These are phyloP conservation scores for Rhazya stricta DNA, from an alignment of 257 asterid species.

Conservation along the genomic window DNA sequence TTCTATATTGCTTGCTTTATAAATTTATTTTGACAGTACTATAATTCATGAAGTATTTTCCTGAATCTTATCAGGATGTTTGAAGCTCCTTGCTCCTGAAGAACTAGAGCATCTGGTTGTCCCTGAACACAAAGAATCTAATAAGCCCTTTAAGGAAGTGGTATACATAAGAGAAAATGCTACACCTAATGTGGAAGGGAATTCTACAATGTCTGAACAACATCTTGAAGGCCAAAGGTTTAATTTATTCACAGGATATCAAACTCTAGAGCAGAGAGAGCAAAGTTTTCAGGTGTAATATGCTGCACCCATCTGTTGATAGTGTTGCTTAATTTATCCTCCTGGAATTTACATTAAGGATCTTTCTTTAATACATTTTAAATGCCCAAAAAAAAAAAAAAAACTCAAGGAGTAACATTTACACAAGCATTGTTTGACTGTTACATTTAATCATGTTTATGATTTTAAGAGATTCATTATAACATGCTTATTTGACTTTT, in stretches of 20 bases:
- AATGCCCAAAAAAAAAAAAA: neutral
- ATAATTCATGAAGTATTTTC: constrained; percentile 2
- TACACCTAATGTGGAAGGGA: constrained; percentile 27
- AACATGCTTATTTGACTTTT: neutral
- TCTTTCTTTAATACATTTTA: neutral
- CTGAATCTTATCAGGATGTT: constrained; percentile 49
- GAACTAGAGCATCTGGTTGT: constrained; percentile 71
- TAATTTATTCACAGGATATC: constrained; percentile 89
- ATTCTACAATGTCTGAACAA: constrained; percentile 34
- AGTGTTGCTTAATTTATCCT: neutral
- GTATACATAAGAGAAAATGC: constrained; percentile 48
- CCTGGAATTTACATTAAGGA: neutral
- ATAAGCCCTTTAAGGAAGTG: constrained; percentile 46
- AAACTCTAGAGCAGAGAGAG: constrained; percentile 74
- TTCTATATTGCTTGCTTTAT: neutral
- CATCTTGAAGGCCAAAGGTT: constrained; percentile 51
- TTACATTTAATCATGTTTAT: neutral
- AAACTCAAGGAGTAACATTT: neutral
- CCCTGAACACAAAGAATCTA: constrained; percentile 42
- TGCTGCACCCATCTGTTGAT: neutral
- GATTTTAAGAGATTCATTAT: neutral
- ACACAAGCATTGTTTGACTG: neutral
- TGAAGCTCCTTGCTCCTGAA: constrained; percentile 76
- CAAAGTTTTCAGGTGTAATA: constrained; percentile 66
- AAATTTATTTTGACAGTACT: neutral